Conservation (phyloP, 2,329 filamentous ascomycete species). For the Aspergillus persii region DNA sequence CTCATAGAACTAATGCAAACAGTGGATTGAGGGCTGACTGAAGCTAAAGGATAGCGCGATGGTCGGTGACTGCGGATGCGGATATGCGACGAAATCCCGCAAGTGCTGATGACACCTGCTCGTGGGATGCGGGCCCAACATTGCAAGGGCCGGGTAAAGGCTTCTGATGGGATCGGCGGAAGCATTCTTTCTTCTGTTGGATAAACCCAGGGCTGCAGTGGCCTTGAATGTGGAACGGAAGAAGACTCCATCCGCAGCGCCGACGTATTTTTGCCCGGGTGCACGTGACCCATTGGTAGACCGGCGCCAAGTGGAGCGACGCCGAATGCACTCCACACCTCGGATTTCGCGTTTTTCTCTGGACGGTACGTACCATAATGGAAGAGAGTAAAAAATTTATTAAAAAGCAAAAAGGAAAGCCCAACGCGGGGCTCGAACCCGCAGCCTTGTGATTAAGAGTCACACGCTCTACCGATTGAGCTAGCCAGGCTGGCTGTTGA, state of each 20-base stretch:
- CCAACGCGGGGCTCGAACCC: conserved; percentile 46
- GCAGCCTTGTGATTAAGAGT: conserved; percentile 46
- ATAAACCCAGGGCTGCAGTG: not conserved
- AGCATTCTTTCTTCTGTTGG: not conserved
- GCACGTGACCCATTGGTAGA: not conserved
- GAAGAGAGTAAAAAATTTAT: not conserved
- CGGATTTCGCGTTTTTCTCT: not conserved
- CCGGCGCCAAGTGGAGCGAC: not conserved
- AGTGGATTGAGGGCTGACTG: not conserved
- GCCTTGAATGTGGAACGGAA: not conserved
- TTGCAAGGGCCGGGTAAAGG: not conserved
- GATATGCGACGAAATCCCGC: not conserved
- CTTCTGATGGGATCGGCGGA: not conserved
- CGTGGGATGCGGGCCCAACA: not conserved
- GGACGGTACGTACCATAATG: not conserved
- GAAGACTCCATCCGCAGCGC: not conserved
- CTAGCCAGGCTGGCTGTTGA: conserved; percentile 39
- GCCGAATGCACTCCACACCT: not conserved
- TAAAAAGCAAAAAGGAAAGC: conserved; percentile 24
- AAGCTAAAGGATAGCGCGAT: not conserved
- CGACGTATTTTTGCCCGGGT: not conserved
- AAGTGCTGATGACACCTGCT: not conserved
- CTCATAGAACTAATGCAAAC: not conserved
- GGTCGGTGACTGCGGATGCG: not conserved
- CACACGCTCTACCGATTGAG: conserved; percentile 52